Percentiles rank a stretch among this genome's conserved stretches.
These are phyloP conservation scores for Sabuloglossum arenarium DNA, from an alignment of 495 filamentous ascomycete species.

Conservation along the genomic window DNA sequence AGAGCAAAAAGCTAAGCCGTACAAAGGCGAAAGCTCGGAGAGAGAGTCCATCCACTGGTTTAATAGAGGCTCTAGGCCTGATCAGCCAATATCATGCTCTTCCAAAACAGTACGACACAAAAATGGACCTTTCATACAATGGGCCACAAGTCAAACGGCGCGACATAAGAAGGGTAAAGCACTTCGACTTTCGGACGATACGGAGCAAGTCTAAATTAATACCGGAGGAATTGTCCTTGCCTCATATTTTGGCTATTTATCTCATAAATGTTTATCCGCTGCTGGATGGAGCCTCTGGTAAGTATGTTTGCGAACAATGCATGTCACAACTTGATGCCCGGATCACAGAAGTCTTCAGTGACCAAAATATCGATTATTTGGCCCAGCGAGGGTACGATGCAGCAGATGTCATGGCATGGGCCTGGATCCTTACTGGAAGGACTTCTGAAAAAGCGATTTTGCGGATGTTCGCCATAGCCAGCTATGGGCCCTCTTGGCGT, in stretches of 20 bases:
- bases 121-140: background rate
- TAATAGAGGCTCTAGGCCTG: background rate
- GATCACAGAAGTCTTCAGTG: constrained; percentile 20
- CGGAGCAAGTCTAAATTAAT: background rate
- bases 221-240: background rate
- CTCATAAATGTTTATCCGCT: background rate
- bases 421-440: constrained; percentile 30
- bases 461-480: constrained; percentile 16
- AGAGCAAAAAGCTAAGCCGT: background rate
- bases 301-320: background rate
- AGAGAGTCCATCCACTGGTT: background rate
- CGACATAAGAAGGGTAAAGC: background rate
- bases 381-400: constrained; percentile 18
- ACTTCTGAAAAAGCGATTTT: constrained; percentile 20
- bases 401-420: constrained; percentile 35
- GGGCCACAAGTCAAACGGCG: background rate
- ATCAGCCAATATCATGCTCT: background rate
- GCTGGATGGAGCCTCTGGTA: background rate
- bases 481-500: background rate
- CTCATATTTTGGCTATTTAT: background rate
- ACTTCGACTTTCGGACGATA: background rate
- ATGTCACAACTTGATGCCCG: background rate
- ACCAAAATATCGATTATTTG: constrained; percentile 17
- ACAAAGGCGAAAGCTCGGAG: background rate
- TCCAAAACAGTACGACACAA: background rate